Evolutionary conservation across 164 flowering plant species (phyloP).

Genomic region (Platanus orientalis): DNA sequence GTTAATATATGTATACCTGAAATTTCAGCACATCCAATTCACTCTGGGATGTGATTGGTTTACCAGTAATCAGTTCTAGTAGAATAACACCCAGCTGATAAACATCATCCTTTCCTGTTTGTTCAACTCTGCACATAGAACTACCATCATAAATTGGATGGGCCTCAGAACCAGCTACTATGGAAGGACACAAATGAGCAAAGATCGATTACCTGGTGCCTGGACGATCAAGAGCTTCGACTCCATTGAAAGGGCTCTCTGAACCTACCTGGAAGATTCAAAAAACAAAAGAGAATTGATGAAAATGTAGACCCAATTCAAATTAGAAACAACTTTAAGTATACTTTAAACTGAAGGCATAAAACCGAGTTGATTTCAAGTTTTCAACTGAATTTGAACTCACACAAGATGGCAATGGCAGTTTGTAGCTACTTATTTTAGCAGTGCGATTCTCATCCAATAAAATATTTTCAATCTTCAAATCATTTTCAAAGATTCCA

Average conservation of each 20-base stretch:
- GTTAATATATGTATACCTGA: constrained; percentile 37
- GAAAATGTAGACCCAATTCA: not conserved
- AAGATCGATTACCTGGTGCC: constrained; percentile 27
- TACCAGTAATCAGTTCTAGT: constrained; percentile 61
- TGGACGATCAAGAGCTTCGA: constrained; percentile 10
- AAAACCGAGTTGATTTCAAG: not conserved
- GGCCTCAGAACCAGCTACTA: not conserved
- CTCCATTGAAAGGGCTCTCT: constrained; percentile 38
- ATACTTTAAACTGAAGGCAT: not conserved
- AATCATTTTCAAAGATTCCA: constrained; percentile 55
- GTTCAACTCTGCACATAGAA: constrained; percentile 26
- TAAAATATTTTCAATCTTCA: constrained; percentile 59
- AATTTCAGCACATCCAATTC: constrained; percentile 48
- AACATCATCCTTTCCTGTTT: constrained; percentile 63
- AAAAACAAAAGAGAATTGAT: not conserved
- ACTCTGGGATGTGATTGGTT: constrained; percentile 28
- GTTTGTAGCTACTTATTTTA: constrained; percentile 58
- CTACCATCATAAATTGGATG: not conserved
- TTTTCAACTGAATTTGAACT: constrained; percentile 4
- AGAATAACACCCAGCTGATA: constrained; percentile 65
- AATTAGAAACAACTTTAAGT: not conserved
- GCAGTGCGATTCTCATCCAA: constrained; percentile 69
- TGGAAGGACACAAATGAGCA: not conserved
- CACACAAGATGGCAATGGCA: constrained; percentile 61
- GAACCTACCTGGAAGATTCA: constrained; percentile 37